These are phyloP conservation scores for Stagonosporopsis tanaceti DNA, from an alignment of 2,329 filamentous ascomycete species.

Conservation along the genomic window DNA sequence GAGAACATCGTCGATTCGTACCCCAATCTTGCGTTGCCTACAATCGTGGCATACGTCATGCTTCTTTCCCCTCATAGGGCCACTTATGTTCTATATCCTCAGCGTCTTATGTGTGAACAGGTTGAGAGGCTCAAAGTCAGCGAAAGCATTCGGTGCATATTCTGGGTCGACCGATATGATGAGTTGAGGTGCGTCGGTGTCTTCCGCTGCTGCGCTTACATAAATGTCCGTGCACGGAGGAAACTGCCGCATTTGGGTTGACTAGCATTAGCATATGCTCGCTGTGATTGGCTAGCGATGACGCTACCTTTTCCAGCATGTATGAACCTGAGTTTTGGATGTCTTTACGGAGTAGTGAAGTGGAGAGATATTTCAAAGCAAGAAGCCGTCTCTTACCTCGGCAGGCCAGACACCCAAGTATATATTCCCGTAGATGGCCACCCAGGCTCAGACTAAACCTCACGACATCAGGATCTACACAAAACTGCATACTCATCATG, in stretches of 20 bases:
- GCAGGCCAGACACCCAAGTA: neutral
- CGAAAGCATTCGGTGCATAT: no score
- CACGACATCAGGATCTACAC: neutral
- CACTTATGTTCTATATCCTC: neutral
- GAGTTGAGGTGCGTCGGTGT: no score
- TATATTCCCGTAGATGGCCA: neutral
- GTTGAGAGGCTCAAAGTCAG: no score
- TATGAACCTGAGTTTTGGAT: neutral
- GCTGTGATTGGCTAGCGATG: neutral
- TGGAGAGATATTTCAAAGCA: slow-evolving; percentile 13
- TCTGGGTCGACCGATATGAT: neutral
- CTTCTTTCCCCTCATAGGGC: slow-evolving; percentile 9
- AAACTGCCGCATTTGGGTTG: slow-evolving; percentile 6
- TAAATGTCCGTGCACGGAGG: neutral
- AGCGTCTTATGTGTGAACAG: neutral
- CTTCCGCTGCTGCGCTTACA: no score
- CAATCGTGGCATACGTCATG: slow-evolving; percentile 11
- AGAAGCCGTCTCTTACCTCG: neutral
- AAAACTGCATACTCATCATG: slow-evolving; percentile 1
- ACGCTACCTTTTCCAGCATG: neutral
- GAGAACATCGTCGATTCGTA: neutral
- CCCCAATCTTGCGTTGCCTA: slow-evolving; percentile 11
- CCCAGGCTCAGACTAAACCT: neutral
- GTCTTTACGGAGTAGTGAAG: neutral
- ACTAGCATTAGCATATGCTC: neutral